These are phyloP conservation scores for Pseudogymnoascus sp. DNA, from an alignment of 2,329 filamentous ascomycete genomes.

Conservation along the genomic window DNA sequence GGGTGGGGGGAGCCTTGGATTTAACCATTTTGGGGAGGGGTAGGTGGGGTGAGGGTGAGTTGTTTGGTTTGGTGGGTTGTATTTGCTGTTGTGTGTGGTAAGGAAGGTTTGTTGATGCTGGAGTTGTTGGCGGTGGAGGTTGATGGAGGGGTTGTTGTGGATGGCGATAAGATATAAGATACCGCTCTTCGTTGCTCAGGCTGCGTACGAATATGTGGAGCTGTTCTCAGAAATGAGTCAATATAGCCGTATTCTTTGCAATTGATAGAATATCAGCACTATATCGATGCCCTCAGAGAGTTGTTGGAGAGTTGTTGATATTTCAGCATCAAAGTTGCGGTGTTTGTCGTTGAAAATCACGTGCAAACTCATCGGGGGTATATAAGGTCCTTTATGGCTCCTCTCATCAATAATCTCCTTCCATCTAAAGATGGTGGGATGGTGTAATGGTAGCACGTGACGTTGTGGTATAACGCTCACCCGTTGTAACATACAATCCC, in stretches of 20 bases:
- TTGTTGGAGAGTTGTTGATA: not conserved
- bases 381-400: not conserved
- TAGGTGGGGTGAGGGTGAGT: not conserved
- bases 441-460: slow-evolving; percentile 12
- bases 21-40: not conserved
- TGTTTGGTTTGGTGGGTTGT: not conserved
- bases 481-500: slow-evolving; percentile 19
- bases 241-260: not conserved
- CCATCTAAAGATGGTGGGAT: slow-evolving; percentile 5
- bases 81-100: not conserved
- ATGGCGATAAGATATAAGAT: not conserved
- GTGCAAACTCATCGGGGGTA: not conserved
- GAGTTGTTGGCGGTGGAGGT: not conserved
- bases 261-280: not conserved
- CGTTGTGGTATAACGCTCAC: slow-evolving; percentile 21
- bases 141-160: not conserved
- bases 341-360: not conserved
- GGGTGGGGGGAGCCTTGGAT: not conserved
- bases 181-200: not conserved
- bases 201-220: not conserved
- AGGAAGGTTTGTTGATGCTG: not conserved
- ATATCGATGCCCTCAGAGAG: not conserved
- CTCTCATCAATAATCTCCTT: slow-evolving; percentile 9
- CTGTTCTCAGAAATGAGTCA: not conserved
- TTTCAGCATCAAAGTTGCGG: not conserved